Percentiles rank a stretch among this genome's conserved stretches.
These are phyloP conservation scores for Solanum aculeatissimum DNA, from an alignment of 305 asterid species.

Conservation along the genomic window DNA sequence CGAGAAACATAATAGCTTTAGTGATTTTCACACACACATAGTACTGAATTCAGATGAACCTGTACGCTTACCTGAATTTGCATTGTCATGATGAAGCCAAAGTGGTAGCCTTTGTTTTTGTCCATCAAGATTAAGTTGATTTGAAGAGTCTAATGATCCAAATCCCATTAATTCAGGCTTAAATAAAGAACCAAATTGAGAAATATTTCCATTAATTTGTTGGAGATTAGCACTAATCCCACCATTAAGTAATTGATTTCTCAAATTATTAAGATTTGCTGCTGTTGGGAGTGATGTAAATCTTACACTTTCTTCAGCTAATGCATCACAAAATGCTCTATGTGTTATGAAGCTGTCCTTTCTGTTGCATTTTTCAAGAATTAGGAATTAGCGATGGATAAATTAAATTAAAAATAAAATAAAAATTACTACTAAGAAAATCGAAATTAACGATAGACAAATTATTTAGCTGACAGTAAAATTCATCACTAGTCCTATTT, in stretches of 20 bases:
- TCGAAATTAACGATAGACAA: neutral
- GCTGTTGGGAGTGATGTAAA: slow-evolving; percentile 41
- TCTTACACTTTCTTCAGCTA: slow-evolving; percentile 70
- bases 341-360: slow-evolving; percentile 97
- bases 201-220: slow-evolving; percentile 8
- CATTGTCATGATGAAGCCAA: slow-evolving; percentile 45
- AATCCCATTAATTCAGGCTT: neutral
- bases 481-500: neutral
- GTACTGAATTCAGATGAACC: neutral
- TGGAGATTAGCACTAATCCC: slow-evolving; percentile 20
- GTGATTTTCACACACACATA: neutral
- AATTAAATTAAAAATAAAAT: neutral
- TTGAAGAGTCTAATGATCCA: slow-evolving; percentile 16
- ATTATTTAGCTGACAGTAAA: neutral
- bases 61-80: slow-evolving; percentile 1
- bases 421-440: neutral
- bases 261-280: slow-evolving; percentile 39
- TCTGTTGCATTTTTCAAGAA: slow-evolving; percentile 18
- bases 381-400: neutral
- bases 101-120: slow-evolving; percentile 54
- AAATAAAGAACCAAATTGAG: slow-evolving; percentile 24
- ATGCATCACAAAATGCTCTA: slow-evolving; percentile 84
- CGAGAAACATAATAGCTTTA: neutral
- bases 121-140: slow-evolving; percentile 22
- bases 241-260: slow-evolving; percentile 37